phyloP scores from a whole-genome alignment of 1,284 basidiomycete species.

The Phlebopus sp. region DNA sequence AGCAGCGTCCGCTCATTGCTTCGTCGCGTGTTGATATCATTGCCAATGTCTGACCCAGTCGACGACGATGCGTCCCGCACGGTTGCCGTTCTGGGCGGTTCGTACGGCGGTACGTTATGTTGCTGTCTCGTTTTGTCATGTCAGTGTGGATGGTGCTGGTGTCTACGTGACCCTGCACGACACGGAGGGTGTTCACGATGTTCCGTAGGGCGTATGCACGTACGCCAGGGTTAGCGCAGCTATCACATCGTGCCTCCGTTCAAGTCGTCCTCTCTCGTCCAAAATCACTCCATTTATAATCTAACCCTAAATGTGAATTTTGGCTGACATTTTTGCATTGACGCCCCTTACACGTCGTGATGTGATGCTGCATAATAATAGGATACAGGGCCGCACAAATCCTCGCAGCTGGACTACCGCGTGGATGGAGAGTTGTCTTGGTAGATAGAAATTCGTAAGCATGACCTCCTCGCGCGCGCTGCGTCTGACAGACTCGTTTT shows the following conservation, averaged over 20 bases:
- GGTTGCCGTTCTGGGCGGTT: slow-evolving; percentile 58
- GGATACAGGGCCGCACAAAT: slow-evolving; percentile 54
- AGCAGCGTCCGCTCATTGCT: slow-evolving; percentile 3
- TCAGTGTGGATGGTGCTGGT: no score
- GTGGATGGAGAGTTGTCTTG: slow-evolving; percentile 64
- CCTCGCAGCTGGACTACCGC: slow-evolving; percentile 54
- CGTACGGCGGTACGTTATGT: slow-evolving; percentile 51
- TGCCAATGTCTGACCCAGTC: no score
- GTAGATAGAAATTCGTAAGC: slow-evolving; percentile 67
- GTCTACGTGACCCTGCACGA: neutral
- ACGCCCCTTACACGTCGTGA: neutral
- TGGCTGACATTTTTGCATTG: neutral
- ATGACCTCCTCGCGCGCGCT: neutral
- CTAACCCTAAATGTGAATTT: neutral
- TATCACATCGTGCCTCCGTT: neutral
- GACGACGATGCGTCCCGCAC: slow-evolving; percentile 27
- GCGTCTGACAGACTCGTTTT: neutral
- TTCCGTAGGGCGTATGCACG: neutral
- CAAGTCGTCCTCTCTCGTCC: slow-evolving; percentile 6
- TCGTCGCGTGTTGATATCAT: slow-evolving; percentile 11
- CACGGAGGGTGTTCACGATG: neutral
- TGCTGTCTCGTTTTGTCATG: neutral
- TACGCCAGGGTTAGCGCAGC: neutral
- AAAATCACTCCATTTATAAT: neutral
- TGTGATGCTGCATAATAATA: slow-evolving; percentile 3